A percentile compares a stretch with the other conserved stretches of the same genome.
Evolutionary conservation across 371 early-diverging fungal genomes (phyloP).

Genomic region (Mortierella sp.): DNA sequence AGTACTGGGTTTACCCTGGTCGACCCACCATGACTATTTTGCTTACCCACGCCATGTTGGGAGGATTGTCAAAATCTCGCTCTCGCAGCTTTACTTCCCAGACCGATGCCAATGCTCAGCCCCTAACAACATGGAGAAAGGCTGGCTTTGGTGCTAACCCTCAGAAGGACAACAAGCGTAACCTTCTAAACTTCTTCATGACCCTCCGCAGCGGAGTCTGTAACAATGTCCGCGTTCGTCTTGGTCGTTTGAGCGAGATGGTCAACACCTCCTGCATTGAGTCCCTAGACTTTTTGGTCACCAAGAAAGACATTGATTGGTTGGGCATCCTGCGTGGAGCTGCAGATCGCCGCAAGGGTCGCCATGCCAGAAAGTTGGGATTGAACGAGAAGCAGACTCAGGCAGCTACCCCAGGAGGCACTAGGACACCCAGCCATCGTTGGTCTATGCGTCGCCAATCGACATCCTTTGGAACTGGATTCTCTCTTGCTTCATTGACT

Average conservation of each 20-base stretch:
- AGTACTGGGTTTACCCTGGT: slow-evolving; percentile 84
- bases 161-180: slow-evolving; percentile 65
- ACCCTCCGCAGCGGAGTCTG: slow-evolving; percentile 83
- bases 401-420: slow-evolving; percentile 65
- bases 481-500: slow-evolving; percentile 39
- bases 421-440: slow-evolving; percentile 62
- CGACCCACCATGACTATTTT: slow-evolving; percentile 88
- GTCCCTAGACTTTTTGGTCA: slow-evolving; percentile 87
- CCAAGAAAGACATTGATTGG: slow-evolving; percentile 81
- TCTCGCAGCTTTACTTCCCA: slow-evolving; percentile 20
- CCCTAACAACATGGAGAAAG: slow-evolving; percentile 53
- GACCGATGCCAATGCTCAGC: slow-evolving; percentile 34
- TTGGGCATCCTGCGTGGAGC: slow-evolving; percentile 70
- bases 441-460: slow-evolving; percentile 60
- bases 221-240: slow-evolving; percentile 77
- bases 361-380: slow-evolving; percentile 61
- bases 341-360: slow-evolving; percentile 58
- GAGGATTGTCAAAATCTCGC: slow-evolving; percentile 59
- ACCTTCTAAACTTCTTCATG: slow-evolving; percentile 89
- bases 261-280: slow-evolving; percentile 85
- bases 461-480: slow-evolving; percentile 17
- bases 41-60: slow-evolving; percentile 85
- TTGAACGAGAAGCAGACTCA: slow-evolving; percentile 65
- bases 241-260: slow-evolving; percentile 83
- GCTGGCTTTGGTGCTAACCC: slow-evolving; percentile 33